phyloP scores from a whole-genome alignment of 768 basidiomycete genomes.

The Amanita muscaria region DNA sequence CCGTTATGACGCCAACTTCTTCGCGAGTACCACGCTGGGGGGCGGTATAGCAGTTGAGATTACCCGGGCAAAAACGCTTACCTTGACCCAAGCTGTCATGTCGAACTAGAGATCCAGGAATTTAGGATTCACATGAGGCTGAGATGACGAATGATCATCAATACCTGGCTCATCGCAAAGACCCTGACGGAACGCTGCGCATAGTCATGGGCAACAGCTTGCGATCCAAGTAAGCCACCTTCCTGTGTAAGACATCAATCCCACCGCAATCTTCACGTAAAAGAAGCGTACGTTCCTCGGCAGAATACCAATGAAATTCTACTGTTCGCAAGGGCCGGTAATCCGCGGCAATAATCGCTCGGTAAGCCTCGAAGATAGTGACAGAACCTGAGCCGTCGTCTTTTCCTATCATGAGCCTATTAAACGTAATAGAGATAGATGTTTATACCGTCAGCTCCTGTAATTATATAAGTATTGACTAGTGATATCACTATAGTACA shows the following conservation, averaged over 20 bases:
- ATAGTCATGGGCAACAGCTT: conserved; percentile 79
- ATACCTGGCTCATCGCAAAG: conserved; percentile 76
- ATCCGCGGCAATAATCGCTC: conserved; percentile 57
- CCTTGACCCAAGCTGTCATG: conserved; percentile 94
- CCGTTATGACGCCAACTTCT: conserved; percentile 78
- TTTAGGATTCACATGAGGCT: conserved; percentile 11
- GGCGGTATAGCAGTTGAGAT: conserved; percentile 11
- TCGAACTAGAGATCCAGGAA: conserved; percentile 57
- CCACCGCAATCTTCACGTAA: no score
- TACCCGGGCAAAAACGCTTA: conserved; percentile 21
- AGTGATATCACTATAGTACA: conserved; percentile 10
- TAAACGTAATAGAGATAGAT: conserved; percentile 13
- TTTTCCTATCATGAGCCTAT: conserved; percentile 21
- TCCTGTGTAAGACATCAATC: conserved; percentile 35
- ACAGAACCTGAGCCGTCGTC: conserved; percentile 76
- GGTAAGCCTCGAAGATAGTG: conserved; percentile 71
- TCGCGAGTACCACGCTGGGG: conserved; percentile 55
- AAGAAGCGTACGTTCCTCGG: conserved; percentile 39
- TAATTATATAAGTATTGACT: conserved; percentile 15
- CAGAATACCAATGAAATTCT: conserved; percentile 84
- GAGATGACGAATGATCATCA: conserved; percentile 6
- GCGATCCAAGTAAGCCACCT: conserved; percentile 80
- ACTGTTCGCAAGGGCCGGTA: conserved; percentile 59
- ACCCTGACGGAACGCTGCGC: conserved; percentile 54
- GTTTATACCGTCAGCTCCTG: conserved; percentile 41